These are phyloP conservation scores for Aspergillus niger DNA, from an alignment of 2,329 filamentous ascomycete genomes.

Conservation along the genomic window DNA sequence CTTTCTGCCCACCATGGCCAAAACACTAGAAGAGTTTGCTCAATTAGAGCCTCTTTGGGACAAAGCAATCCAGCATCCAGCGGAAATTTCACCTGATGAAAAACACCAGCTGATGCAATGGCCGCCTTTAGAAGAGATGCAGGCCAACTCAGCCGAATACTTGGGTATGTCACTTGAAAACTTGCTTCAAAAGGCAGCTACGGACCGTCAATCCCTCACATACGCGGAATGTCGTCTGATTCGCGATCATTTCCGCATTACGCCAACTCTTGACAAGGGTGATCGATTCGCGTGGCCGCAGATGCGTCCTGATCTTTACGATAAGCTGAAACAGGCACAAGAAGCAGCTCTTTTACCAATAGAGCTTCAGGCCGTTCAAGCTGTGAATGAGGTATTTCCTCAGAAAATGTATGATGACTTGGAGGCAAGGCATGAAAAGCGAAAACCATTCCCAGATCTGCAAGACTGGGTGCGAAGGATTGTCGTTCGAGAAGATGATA, in stretches of 20 bases:
- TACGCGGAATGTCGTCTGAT: constrained; percentile 13
- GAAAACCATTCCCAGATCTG: no score
- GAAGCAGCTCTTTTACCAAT: no score
- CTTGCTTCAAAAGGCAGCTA: constrained; percentile 12
- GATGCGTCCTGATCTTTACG: no score
- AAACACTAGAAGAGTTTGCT: no score
- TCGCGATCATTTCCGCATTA: constrained; percentile 9
- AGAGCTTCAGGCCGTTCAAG: no score
- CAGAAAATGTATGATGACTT: no score
- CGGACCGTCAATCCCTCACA: constrained; percentile 6
- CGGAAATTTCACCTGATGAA: constrained; percentile 12
- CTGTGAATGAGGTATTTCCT: no score
- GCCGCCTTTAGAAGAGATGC: constrained; percentile 15
- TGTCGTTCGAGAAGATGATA: constrained; percentile 1
- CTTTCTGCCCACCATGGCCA: no score
- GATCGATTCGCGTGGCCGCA: no score
- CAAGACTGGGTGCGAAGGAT: background rate
- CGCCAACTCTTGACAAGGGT: no score
- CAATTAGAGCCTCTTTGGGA: constrained; percentile 14
- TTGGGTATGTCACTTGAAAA: constrained; percentile 7
- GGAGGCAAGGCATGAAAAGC: no score
- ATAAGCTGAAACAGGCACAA: no score
- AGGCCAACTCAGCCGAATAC: constrained; percentile 9
- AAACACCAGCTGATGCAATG: constrained; percentile 18
- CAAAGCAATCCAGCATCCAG: constrained; percentile 15